phyloP scores from a whole-genome alignment of 1,284 basidiomycete species.

The Tausonia pullulans region DNA sequence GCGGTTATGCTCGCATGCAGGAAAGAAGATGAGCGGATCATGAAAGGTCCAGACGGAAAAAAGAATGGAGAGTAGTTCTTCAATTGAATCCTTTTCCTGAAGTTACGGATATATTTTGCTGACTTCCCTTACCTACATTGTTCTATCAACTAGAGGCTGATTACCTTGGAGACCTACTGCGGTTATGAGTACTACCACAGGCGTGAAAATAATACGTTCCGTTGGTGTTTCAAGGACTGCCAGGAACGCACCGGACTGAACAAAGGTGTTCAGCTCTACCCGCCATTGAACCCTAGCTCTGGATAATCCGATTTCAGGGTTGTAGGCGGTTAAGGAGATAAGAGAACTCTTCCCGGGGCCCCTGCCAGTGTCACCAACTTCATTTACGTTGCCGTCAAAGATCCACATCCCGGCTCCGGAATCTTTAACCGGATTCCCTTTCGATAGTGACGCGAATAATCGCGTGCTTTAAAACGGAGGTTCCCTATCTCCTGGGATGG shows the following conservation, averaged over 20 bases:
- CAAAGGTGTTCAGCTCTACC: constrained; percentile 48
- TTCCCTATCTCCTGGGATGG: constrained; percentile 53
- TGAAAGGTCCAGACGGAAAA: too few species aligned
- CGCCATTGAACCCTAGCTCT: constrained; percentile 47
- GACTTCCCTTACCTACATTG: constrained; percentile 50
- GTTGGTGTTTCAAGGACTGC: constrained; percentile 51
- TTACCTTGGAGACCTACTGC: constrained; percentile 53
- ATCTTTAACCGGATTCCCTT: constrained; percentile 53
- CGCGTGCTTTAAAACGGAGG: constrained; percentile 47
- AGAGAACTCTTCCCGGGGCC: constrained; percentile 50
- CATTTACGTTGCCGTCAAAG: constrained; percentile 48
- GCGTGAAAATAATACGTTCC: constrained; percentile 46
- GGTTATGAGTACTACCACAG: constrained; percentile 51
- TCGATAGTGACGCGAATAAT: constrained; percentile 44
- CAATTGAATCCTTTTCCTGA: constrained; percentile 52
- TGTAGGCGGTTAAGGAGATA: constrained; percentile 49
- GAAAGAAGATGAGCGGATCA: too few species aligned
- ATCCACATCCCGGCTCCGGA: constrained; percentile 50
- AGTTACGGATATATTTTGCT: constrained; percentile 51
- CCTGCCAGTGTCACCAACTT: constrained; percentile 47
- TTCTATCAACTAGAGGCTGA: constrained; percentile 51
- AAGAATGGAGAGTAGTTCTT: too few species aligned
- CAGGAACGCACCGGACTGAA: constrained; percentile 46
- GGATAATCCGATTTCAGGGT: constrained; percentile 49
- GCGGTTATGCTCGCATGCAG: too few species aligned